Percentiles rank a stretch among this genome's conserved stretches.
phyloP scores from a whole-genome alignment of 306 rosid species.

The Phaseolus lunatus region DNA sequence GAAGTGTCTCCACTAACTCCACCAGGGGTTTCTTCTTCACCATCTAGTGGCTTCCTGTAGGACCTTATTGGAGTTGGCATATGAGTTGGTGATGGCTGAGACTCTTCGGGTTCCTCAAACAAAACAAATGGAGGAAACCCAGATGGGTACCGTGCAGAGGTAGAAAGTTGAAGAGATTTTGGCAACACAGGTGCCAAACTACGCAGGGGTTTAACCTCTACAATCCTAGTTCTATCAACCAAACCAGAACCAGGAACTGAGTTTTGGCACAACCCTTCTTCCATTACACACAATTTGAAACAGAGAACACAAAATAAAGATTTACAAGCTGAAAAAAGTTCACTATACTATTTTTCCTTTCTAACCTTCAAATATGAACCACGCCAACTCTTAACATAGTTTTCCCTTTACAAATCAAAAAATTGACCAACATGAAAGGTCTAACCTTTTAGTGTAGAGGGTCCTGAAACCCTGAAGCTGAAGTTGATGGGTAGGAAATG shows the following conservation, averaged over 20 bases:
- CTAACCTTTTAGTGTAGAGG: background rate
- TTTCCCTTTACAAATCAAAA: background rate
- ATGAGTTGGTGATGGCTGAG: conserved; percentile 44
- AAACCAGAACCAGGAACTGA: conserved; percentile 46
- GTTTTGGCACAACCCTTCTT: conserved; percentile 49
- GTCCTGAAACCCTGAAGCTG: background rate
- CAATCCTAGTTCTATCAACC: conserved; percentile 57
- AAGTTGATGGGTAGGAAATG: background rate
- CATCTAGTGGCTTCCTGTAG: conserved; percentile 41
- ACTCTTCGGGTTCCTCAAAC: conserved; percentile 40
- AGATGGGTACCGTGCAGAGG: conserved; percentile 43
- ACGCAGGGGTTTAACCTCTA: conserved; percentile 67
- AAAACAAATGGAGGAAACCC: conserved; percentile 61
- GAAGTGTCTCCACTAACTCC: background rate
- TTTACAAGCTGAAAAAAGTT: background rate
- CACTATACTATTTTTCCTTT: background rate
- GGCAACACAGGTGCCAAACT: conserved; percentile 66
- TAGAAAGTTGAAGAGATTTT: conserved; percentile 41
- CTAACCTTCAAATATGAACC: background rate
- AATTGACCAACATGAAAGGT: background rate
- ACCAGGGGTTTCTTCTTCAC: conserved; percentile 21
- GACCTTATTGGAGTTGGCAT: conserved; percentile 59
- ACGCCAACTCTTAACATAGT: background rate
- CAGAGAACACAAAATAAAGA: conserved; percentile 16
- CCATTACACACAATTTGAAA: conserved; percentile 53